Percentiles rank a stretch among this genome's conserved stretches.
These are phyloP conservation scores for Sporothrix schenckii DNA, from an alignment of 2,329 filamentous ascomycete genomes.

Conservation along the genomic window DNA sequence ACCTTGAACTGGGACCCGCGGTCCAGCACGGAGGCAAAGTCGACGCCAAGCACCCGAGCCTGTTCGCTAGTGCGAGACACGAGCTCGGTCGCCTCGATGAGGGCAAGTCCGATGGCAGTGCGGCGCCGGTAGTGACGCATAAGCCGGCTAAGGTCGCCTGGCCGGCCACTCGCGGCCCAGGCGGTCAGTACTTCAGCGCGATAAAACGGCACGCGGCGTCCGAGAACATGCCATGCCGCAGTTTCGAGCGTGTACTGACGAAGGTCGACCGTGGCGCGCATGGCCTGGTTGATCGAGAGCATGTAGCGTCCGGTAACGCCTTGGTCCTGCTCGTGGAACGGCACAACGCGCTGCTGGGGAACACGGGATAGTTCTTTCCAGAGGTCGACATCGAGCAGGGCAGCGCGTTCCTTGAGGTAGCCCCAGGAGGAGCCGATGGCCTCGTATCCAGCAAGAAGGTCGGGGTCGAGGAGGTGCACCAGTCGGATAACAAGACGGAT, in stretches of 20 bases:
- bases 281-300: slow-evolving; percentile 96
- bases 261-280: slow-evolving; percentile 88
- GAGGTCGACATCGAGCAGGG: slow-evolving; percentile 83
- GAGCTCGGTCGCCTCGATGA: slow-evolving; percentile 86
- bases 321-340: slow-evolving; percentile 60
- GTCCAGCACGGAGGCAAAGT: slow-evolving; percentile 96
- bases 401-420: slow-evolving; percentile 87
- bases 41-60: slow-evolving; percentile 85
- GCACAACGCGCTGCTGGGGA: slow-evolving; percentile 36
- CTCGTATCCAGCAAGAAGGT: slow-evolving; percentile 92
- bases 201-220: slow-evolving; percentile 86
- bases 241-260: slow-evolving; percentile 97
- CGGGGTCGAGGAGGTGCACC: slow-evolving; percentile 81
- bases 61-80: slow-evolving; percentile 91
- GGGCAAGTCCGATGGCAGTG: slow-evolving; percentile 82
- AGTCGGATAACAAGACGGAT: slow-evolving; percentile 85
- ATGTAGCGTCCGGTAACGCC: slow-evolving; percentile 93
- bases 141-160: slow-evolving; percentile 71
- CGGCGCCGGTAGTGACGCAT: slow-evolving; percentile 76
- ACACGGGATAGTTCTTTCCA: slow-evolving; percentile 90
- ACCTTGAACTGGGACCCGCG: slow-evolving; percentile 98
- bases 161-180: slow-evolving; percentile 75
- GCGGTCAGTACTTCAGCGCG: slow-evolving; percentile 73
- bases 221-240: slow-evolving; percentile 86
- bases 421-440: slow-evolving; percentile 95